phyloP scores from a whole-genome alignment of 2,329 filamentous ascomycete species.

The Chalaropsis ovoidea region DNA sequence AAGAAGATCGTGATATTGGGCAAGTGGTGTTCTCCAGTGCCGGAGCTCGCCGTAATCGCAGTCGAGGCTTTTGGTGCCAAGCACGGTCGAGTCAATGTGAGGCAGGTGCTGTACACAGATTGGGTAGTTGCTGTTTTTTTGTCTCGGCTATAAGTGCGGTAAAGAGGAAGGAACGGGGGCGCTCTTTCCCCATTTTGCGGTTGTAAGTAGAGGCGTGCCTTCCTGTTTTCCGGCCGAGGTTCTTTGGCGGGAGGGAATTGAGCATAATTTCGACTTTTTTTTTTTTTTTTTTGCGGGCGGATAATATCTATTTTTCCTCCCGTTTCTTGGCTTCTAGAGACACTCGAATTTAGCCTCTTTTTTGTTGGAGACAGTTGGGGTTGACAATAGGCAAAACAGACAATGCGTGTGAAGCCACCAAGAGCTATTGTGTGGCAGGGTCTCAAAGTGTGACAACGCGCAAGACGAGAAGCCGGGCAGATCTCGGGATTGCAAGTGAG shows the following conservation, averaged over 20 bases:
- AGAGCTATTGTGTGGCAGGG: neutral
- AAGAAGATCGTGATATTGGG: too few species aligned
- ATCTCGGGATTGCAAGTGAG: conserved; percentile 1
- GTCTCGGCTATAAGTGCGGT: conserved; percentile 1
- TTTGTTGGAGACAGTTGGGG: conserved; percentile 5
- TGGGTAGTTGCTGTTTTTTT: neutral
- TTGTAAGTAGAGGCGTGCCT: neutral
- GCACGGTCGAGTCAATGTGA: neutral
- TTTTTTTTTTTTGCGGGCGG: neutral
- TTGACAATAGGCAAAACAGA: neutral
- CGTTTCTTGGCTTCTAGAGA: neutral
- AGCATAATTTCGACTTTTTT: neutral
- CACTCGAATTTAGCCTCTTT: neutral
- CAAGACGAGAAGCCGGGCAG: neutral
- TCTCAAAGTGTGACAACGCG: neutral
- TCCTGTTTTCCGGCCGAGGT: conserved; percentile 25
- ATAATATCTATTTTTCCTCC: neutral
- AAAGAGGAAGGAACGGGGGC: conserved; percentile 7
- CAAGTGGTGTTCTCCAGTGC: neutral
- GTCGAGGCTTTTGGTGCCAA: neutral
- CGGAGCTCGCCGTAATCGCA: neutral
- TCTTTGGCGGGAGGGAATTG: neutral
- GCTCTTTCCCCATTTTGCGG: neutral
- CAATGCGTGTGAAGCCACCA: neutral
- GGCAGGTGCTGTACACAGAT: neutral